Conservation (phyloP, 768 basidiomycete genomes). For the Leccinellum albellum region DNA sequence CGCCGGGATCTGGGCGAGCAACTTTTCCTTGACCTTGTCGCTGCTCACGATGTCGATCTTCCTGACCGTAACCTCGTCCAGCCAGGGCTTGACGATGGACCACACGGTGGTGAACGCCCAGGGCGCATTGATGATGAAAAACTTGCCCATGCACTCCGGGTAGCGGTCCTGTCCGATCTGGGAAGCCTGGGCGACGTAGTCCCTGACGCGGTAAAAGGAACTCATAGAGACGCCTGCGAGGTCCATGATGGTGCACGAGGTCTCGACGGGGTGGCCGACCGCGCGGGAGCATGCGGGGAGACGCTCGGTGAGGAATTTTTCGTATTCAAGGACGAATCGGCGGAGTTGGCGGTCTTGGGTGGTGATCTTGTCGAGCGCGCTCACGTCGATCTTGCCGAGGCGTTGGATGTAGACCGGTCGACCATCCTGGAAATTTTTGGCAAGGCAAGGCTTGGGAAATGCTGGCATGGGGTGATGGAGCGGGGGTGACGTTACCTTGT, state of each 20-base stretch:
- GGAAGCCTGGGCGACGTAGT: conserved; percentile 77
- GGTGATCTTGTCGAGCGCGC: conserved; percentile 75
- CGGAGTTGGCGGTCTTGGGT: conserved; percentile 85
- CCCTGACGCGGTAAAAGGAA: conserved; percentile 88
- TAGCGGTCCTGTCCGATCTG: conserved; percentile 87
- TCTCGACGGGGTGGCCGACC: conserved; percentile 87
- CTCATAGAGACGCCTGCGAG: conserved; percentile 65
- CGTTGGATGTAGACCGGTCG: conserved; percentile 94
- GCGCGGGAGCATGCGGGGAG: conserved; percentile 73
- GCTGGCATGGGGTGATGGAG: background rate
- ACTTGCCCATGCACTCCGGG: conserved; percentile 94
- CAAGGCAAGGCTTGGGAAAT: no score
- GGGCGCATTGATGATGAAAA: conserved; percentile 98
- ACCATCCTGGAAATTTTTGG: conserved; percentile 71
- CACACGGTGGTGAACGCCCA: conserved; percentile 90
- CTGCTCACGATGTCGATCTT: conserved; percentile 91
- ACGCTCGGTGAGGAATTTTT: conserved; percentile 77
- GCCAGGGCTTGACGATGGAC: conserved; percentile 85
- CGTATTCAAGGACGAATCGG: conserved; percentile 90
- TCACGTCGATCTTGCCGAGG: conserved; percentile 85
- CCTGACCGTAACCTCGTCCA: conserved; percentile 90
- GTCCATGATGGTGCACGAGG: conserved; percentile 96
- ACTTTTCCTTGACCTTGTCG: conserved; percentile 59
- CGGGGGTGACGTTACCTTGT: conserved; percentile 55
- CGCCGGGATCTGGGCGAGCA: conserved; percentile 76